phyloP scores from a whole-genome alignment of 148 eudicot genomes.

The Polygonum maritimum region DNA sequence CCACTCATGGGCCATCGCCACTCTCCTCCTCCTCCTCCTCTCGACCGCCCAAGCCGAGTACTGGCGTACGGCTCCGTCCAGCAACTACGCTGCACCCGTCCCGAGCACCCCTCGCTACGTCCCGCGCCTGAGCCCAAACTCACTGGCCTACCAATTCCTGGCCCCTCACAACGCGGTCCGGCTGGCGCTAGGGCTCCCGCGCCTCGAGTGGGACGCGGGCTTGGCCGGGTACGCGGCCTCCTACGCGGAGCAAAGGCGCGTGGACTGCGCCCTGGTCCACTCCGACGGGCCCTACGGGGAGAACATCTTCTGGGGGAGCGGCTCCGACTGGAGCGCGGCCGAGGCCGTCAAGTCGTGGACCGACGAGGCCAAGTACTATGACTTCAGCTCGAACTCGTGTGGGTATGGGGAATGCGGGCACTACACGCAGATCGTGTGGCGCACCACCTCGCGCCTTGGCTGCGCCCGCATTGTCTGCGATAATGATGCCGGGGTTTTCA shows the following conservation, averaged over 20 bases:
- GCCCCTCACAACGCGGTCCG: constrained; percentile 20
- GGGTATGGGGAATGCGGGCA: constrained; percentile 23
- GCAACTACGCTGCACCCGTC: not conserved
- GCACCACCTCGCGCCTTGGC: constrained; percentile 17
- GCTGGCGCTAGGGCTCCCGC: constrained; percentile 16
- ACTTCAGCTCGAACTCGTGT: constrained; percentile 10
- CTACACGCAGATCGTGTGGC: constrained; percentile 31
- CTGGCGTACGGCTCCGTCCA: not conserved
- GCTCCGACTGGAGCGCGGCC: constrained; percentile 21
- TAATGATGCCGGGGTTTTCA: constrained; percentile 13
- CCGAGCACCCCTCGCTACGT: not conserved
- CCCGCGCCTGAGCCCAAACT: not conserved
- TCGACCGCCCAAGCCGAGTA: not conserved
- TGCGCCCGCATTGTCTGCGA: constrained; percentile 19
- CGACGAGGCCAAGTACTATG: constrained; percentile 13
- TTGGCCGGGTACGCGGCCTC: constrained; percentile 21
- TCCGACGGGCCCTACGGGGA: constrained; percentile 24
- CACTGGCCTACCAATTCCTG: constrained; percentile 18
- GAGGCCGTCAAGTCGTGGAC: constrained; percentile 28
- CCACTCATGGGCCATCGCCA: not conserved
- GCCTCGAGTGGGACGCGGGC: constrained; percentile 10
- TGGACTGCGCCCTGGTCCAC: constrained; percentile 15
- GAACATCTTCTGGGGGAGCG: constrained; percentile 25
- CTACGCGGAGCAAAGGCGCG: constrained; percentile 13
- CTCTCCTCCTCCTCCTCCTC: not conserved